A percentile compares a stretch with the other conserved stretches of the same genome.
phyloP scores from a whole-genome alignment of 257 asterid genomes.

The Jaltomata sinuosa region DNA sequence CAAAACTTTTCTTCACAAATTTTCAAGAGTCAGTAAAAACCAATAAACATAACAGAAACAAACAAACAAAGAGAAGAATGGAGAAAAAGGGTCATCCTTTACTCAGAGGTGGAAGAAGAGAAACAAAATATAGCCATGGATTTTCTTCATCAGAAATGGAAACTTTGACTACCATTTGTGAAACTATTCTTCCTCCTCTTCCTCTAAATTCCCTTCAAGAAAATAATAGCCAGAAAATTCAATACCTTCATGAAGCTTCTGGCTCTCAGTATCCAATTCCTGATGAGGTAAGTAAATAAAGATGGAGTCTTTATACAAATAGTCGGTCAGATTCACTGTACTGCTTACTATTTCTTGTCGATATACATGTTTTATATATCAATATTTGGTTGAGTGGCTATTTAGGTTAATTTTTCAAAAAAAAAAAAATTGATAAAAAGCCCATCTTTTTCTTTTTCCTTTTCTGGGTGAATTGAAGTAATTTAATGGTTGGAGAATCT shows the following conservation, averaged over 20 bases:
- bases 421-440: no score
- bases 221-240: slow-evolving; percentile 2
- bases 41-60: neutral
- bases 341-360: neutral
- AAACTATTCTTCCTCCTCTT: slow-evolving; percentile 43
- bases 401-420: neutral
- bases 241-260: slow-evolving; percentile 32
- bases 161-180: slow-evolving; percentile 39
- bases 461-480: neutral
- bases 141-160: slow-evolving; percentile 37
- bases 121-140: slow-evolving; percentile 60
- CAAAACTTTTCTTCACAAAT: neutral
- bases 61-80: slow-evolving; percentile 9
- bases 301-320: no score
- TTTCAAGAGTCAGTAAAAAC: neutral
- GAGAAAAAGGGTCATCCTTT: slow-evolving; percentile 44
- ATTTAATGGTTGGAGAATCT: neutral
- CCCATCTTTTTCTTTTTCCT: neutral
- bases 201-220: slow-evolving; percentile 8
- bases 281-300: slow-evolving; percentile 45
- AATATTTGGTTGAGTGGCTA: neutral
- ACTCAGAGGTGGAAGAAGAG: slow-evolving; percentile 62
- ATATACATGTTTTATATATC: neutral
- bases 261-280: slow-evolving; percentile 69
- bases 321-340: neutral